These are phyloP conservation scores for Dittrichia graveolens DNA, from an alignment of 129 eudicot genomes.

Conservation along the genomic window DNA sequence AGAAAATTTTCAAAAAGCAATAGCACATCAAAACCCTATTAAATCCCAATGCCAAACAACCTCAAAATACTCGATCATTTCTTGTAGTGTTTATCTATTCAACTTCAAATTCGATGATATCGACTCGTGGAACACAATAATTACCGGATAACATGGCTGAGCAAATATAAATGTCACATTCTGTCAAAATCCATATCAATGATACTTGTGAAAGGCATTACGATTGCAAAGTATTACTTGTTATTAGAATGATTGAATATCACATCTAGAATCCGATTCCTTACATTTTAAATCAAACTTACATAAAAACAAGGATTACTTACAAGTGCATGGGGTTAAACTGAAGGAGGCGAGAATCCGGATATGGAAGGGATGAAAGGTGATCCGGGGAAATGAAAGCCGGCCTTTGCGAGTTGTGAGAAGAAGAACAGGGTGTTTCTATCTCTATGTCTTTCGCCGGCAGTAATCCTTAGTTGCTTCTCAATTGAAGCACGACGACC, in stretches of 20 bases:
- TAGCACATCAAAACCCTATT: neutral
- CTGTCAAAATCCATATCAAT: neutral
- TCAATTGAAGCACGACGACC: conserved; percentile 58
- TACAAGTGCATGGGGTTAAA: conserved; percentile 90
- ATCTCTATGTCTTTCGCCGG: conserved; percentile 28
- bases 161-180: neutral
- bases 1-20: neutral
- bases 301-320: neutral
- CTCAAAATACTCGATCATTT: neutral
- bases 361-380: conserved; percentile 69
- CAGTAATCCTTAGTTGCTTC: conserved; percentile 23
- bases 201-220: too few relatives aligned
- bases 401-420: conserved; percentile 76
- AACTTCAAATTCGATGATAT: neutral
- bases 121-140: neutral
- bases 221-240: too few relatives aligned
- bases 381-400: conserved; percentile 75
- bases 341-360: conserved; percentile 72
- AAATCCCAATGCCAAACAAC: neutral
- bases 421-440: conserved; percentile 77
- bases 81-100: neutral
- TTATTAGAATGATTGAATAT: neutral
- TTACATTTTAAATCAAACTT: neutral
- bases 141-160: neutral
- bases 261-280: neutral